Percentiles rank a stretch among this genome's conserved stretches.
phyloP scores from a whole-genome alignment of 345 rosid genomes.

The Lepidium aucheri region DNA sequence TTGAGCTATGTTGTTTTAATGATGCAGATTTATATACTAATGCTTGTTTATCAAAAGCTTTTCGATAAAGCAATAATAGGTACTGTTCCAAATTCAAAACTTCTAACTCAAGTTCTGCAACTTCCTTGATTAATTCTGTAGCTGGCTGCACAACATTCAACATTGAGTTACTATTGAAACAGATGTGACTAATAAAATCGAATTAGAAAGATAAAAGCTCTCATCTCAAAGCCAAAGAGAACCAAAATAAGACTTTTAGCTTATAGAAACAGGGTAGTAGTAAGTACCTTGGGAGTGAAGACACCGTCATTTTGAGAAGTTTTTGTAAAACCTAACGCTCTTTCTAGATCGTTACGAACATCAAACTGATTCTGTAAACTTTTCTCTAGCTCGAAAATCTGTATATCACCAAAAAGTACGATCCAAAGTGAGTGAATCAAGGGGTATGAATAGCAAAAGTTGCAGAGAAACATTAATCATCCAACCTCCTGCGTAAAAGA shows the following conservation, averaged over 20 bases:
- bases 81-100: conserved; percentile 79
- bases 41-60: conserved; percentile 69
- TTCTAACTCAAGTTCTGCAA: conserved; percentile 72
- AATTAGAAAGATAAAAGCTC: no score
- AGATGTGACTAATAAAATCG: no score
- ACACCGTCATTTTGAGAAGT: conserved; percentile 32
- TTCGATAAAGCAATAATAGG: conserved; percentile 73
- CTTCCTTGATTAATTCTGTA: no score
- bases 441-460: no score
- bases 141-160: no score
- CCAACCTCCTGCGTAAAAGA: conserved; percentile 69
- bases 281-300: conserved; percentile 17
- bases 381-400: conserved; percentile 83
- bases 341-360: conserved; percentile 66
- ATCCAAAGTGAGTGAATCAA: background rate
- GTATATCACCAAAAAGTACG: conserved; percentile 8
- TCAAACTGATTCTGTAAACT: conserved; percentile 71
- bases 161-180: no score
- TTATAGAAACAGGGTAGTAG: background rate
- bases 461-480: no score
- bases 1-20: conserved; percentile 37
- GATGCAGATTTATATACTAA: conserved; percentile 40
- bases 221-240: no score
- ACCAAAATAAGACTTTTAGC: no score
- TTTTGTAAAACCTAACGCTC: conserved; percentile 61